Percentiles rank a stretch among this genome's conserved stretches.
phyloP scores from a whole-genome alignment of 495 filamentous ascomycete species.

The Penicillium lividum region DNA sequence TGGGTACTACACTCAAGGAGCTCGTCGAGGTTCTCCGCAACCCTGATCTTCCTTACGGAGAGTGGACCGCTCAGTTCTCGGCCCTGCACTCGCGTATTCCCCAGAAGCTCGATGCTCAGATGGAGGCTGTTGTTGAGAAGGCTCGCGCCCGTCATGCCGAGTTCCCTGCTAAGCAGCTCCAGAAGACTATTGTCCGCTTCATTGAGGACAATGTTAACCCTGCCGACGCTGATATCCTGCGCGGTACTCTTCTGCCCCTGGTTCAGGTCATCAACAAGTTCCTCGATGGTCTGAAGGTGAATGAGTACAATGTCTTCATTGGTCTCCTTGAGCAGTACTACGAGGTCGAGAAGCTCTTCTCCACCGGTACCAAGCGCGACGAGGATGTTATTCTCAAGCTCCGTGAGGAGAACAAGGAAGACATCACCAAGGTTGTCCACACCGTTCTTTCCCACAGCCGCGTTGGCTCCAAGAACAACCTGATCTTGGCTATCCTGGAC shows the following conservation, averaged over 20 bases:
- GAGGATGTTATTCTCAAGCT: constrained; percentile 94
- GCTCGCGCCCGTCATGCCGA: constrained; percentile 74
- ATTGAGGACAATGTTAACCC: constrained; percentile 79
- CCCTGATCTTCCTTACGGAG: constrained; percentile 89
- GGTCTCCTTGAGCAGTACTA: constrained; percentile 76
- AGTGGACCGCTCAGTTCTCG: constrained; percentile 93
- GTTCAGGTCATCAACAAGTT: constrained; percentile 80
- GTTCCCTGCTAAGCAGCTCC: constrained; percentile 88
- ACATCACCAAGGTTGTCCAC: constrained; percentile 77
- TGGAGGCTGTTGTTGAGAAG: constrained; percentile 82
- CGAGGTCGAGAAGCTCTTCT: constrained; percentile 83
- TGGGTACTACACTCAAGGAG: constrained; percentile 84
- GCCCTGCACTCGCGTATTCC: constrained; percentile 96
- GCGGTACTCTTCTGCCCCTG: constrained; percentile 73
- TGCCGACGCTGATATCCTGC: constrained; percentile 69
- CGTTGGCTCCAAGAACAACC: constrained; percentile 90
- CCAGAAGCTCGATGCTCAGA: constrained; percentile 78
- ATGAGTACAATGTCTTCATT: constrained; percentile 84
- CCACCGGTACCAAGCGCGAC: constrained; percentile 77
- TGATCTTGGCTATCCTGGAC: constrained; percentile 87
- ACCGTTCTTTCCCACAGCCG: constrained; percentile 92
- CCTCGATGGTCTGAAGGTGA: constrained; percentile 82
- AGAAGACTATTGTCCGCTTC: constrained; percentile 83
- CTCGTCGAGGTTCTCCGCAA: constrained; percentile 87
- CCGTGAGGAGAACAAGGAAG: constrained; percentile 93